These are phyloP conservation scores for Pleochaeta shiraiana DNA, from an alignment of 2,329 filamentous ascomycete genomes.

Conservation along the genomic window DNA sequence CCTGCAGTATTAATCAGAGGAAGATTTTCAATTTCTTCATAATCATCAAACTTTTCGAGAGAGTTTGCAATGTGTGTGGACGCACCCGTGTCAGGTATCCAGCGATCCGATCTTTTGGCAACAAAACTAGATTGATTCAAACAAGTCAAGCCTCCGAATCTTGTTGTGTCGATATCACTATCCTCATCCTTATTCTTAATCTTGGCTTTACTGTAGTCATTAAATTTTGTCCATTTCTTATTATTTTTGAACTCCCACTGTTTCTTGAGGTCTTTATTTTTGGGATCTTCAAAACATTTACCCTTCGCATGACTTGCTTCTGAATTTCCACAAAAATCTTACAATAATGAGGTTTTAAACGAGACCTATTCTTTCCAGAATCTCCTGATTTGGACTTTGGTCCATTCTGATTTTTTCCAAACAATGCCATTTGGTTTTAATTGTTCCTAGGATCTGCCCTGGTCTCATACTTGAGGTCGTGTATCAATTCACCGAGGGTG, in stretches of 20 bases:
- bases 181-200: background rate
- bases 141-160: background rate
- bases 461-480: too few species aligned
- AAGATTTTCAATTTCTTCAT: slow-evolving; percentile 1
- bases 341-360: too few species aligned
- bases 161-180: background rate
- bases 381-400: background rate
- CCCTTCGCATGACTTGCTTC: too few species aligned
- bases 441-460: background rate
- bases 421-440: background rate
- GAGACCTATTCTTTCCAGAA: background rate
- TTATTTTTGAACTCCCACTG: too few species aligned
- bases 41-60: background rate
- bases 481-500: too few species aligned
- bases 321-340: too few species aligned
- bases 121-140: background rate
- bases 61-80: background rate
- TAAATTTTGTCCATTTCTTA: too few species aligned
- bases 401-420: too few species aligned
- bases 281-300: too few species aligned
- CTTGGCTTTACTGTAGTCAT: background rate
- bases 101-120: background rate
- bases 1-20: background rate
- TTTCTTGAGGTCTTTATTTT: too few species aligned
- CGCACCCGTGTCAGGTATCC: background rate